Base-by-base conservation (phyloP, 2,329 filamentous ascomycete species). In the Fusarium virguliforme region DNA sequence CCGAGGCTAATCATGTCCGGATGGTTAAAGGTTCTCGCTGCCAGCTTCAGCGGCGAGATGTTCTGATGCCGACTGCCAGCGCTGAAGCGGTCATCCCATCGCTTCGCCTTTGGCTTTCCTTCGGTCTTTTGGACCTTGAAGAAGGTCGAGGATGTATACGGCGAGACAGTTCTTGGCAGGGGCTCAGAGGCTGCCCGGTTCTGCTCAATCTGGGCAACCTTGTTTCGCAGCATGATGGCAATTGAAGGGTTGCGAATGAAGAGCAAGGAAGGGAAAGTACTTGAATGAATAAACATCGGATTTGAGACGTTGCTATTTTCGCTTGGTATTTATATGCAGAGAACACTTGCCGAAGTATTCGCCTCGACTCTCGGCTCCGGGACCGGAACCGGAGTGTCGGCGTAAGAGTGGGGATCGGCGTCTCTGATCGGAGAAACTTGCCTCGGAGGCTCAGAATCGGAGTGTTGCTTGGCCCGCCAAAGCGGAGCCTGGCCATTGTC, bases 151-250 rank as follows among this genome's bases (percentile, higher is more conserved):
- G 8, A 30, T 32, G 62, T 64, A 35, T 58, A 65, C 10, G 65
- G 62, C 3, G 65, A 53, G 4, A 18, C 38, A 32, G 38, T 54
- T 28, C 24, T 53, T 7, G 65, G 62, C 6, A 68, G 62, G 10
- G 65, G 65, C 26, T 59, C 26, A 15, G 65, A 65, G 4, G 53
- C 26, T 24, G 58, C 58, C 34, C 65, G 37, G n/a, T 35, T 67
- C 24, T 64, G 46, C 9, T 59, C 38, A 37, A 64, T 48, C 15
- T 60, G 50, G 13, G 35, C 46, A 28, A 67, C 38, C 48, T 67
- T 67, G 24, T 48, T 43, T 15, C 50, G 64, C 22, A 67, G 48
- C 64, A 94, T 75, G 83, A 4, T 38, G 38, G 18, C 4, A 35
- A 24, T 9, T 6, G 24, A 48, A 59, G 35, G 9, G 34, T 4